Evolutionary conservation across 257 asterid species (phyloP).

Genomic region (Penstemon barbatus): DNA sequence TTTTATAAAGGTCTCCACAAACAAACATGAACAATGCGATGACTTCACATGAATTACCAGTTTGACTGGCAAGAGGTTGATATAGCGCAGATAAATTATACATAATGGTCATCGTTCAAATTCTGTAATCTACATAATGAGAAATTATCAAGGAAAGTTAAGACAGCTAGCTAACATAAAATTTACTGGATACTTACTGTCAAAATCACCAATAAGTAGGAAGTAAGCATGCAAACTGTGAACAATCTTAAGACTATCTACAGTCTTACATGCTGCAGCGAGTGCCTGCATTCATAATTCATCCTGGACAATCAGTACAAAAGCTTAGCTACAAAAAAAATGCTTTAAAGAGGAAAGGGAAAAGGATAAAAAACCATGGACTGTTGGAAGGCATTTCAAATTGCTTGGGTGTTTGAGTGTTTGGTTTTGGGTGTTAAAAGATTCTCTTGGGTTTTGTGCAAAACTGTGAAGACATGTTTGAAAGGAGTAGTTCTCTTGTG

Average conservation of each 20-base stretch:
- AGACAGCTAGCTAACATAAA: neutral
- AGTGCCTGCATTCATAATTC: slow-evolving; percentile 74
- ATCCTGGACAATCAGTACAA: slow-evolving; percentile 29
- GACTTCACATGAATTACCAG: neutral
- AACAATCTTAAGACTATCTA: slow-evolving; percentile 84
- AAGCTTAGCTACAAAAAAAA: slow-evolving; percentile 16
- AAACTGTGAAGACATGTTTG: neutral
- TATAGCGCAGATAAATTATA: neutral
- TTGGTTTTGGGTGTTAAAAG: neutral
- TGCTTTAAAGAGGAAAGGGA: slow-evolving; percentile 15
- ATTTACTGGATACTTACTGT: slow-evolving; percentile 48
- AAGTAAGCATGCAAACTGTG: slow-evolving; percentile 94
- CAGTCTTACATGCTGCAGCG: slow-evolving; percentile 97
- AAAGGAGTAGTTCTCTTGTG: neutral
- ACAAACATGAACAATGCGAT: neutral
- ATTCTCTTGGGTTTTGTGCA: neutral
- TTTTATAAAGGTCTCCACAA: neutral
- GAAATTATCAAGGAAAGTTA: slow-evolving; percentile 11
- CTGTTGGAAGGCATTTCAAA: neutral
- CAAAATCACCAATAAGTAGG: slow-evolving; percentile 81
- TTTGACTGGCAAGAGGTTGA: slow-evolving; percentile 5
- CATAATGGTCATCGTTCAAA: slow-evolving; percentile 11
- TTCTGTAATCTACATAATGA: slow-evolving; percentile 6
- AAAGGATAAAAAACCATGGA: neutral
- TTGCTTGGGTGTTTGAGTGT: neutral